Conservation (phyloP, 805 yeast species). For the Suhomyces tanzawaensis region DNA sequence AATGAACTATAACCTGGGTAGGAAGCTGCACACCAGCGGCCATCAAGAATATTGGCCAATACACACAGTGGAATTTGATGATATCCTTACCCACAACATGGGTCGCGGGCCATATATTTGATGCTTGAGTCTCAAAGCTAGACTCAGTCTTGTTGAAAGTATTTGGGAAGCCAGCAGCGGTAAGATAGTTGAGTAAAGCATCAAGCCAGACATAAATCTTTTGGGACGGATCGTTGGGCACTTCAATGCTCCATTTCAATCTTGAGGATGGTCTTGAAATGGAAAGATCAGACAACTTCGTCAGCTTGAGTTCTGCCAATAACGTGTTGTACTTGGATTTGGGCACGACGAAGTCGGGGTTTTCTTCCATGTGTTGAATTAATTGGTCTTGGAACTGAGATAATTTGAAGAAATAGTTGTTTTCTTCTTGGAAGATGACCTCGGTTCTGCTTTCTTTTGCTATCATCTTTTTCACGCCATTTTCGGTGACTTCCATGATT, state of each 20-base stretch:
- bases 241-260: slow-evolving; percentile 85
- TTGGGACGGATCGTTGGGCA: slow-evolving; percentile 77
- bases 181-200: slow-evolving; percentile 82
- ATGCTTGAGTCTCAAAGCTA: slow-evolving; percentile 7
- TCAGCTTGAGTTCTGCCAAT: slow-evolving; percentile 52
- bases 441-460: slow-evolving; percentile 72
- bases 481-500: slow-evolving; percentile 40
- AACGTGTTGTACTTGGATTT: slow-evolving; percentile 51
- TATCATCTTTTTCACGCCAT: slow-evolving; percentile 34
- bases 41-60: slow-evolving; percentile 90
- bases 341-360: slow-evolving; percentile 70
- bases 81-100: slow-evolving; percentile 94
- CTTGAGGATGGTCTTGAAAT: slow-evolving; percentile 80
- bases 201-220: slow-evolving; percentile 96
- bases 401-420: slow-evolving; percentile 81
- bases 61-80: slow-evolving; percentile 79
- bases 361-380: slow-evolving; percentile 44
- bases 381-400: slow-evolving; percentile 57
- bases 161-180: slow-evolving; percentile 58
- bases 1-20: slow-evolving; percentile 75
- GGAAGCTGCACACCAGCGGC: slow-evolving; percentile 79
- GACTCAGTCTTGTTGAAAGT: slow-evolving; percentile 11
- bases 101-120: slow-evolving; percentile 60
- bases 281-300: slow-evolving; percentile 65
- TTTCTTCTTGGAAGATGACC: slow-evolving; percentile 74